Evolutionary conservation across 768 basidiomycete species (phyloP).

Genomic region (Serendipita sp.): DNA sequence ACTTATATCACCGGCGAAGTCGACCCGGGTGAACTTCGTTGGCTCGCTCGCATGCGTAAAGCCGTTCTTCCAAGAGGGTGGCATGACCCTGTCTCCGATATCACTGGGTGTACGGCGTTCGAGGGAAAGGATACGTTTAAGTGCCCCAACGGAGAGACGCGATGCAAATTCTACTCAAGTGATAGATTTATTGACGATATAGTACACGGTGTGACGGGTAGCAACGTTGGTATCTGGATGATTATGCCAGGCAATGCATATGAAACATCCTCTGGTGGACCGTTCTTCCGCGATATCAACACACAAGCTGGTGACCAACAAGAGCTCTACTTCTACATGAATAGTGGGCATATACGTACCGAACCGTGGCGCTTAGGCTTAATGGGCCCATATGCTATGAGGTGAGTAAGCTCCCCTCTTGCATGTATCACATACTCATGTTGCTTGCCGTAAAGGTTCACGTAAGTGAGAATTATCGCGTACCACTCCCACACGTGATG

Average conservation of each 20-base stretch:
- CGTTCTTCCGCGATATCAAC: constrained; percentile 35
- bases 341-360: constrained; percentile 30
- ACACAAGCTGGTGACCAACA: constrained; percentile 32
- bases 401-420: not conserved
- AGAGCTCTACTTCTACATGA: constrained; percentile 36
- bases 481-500: too few species aligned
- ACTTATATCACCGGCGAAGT: constrained; percentile 33
- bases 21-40: constrained; percentile 31
- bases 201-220: constrained; percentile 34
- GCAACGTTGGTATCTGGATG: constrained; percentile 28
- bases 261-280: constrained; percentile 33
- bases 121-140: constrained; percentile 33
- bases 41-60: constrained; percentile 31
- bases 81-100: constrained; percentile 19
- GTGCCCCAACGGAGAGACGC: constrained; percentile 26
- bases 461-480: not conserved
- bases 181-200: constrained; percentile 31
- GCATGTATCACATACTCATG: not conserved
- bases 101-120: constrained; percentile 27
- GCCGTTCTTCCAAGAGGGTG: constrained; percentile 25
- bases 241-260: constrained; percentile 29
- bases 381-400: constrained; percentile 29
- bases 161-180: constrained; percentile 28
- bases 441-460: not conserved
- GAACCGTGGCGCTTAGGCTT: constrained; percentile 31